Evolutionary conservation across 164 flowering plant species (phyloP).

Genomic region (Santalum album): DNA sequence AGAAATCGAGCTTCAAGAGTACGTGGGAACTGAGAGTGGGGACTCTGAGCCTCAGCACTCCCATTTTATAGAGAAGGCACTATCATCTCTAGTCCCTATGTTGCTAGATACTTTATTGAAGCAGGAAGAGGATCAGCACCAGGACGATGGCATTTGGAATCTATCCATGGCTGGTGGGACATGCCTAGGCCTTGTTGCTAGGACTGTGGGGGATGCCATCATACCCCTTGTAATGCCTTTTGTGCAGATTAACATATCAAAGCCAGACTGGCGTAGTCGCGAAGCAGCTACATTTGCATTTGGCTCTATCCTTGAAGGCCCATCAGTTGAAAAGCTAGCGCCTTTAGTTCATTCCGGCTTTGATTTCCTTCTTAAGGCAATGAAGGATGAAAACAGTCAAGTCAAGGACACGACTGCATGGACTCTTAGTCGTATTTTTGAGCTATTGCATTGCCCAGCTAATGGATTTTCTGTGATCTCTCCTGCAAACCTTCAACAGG

Average conservation of each 20-base stretch:
- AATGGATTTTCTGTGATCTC: conserved; percentile 55
- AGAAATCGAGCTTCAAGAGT: conserved; percentile 66
- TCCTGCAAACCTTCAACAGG: conserved; percentile 33
- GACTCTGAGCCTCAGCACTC: conserved; percentile 44
- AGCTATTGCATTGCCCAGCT: conserved; percentile 52
- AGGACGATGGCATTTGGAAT: conserved; percentile 74
- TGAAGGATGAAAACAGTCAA: conserved; percentile 59
- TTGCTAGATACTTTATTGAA: conserved; percentile 63
- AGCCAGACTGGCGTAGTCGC: conserved; percentile 64
- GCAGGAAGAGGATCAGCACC: conserved; percentile 87
- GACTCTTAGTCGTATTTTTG: conserved; percentile 76
- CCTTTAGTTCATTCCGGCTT: conserved; percentile 60
- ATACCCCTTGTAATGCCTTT: conserved; percentile 80
- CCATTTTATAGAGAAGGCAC: conserved; percentile 65
- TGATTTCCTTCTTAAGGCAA: conserved; percentile 56
- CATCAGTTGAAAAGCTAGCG: conserved; percentile 47
- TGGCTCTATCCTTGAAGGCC: conserved; percentile 84
- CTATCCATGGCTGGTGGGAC: conserved; percentile 86
- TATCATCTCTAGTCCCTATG: conserved; percentile 58
- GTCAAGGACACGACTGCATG: conserved; percentile 85
- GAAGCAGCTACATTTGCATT: conserved; percentile 82
- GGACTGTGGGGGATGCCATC: conserved; percentile 66
- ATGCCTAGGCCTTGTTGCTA: conserved; percentile 71
- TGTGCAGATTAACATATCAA: conserved; percentile 57
- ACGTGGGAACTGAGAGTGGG: conserved; percentile 32